A percentile compares a stretch with the other conserved stretches of the same genome.
Conservation (phyloP, 2,329 filamentous ascomycete genomes). For the Helicocarpus griseus region DNA sequence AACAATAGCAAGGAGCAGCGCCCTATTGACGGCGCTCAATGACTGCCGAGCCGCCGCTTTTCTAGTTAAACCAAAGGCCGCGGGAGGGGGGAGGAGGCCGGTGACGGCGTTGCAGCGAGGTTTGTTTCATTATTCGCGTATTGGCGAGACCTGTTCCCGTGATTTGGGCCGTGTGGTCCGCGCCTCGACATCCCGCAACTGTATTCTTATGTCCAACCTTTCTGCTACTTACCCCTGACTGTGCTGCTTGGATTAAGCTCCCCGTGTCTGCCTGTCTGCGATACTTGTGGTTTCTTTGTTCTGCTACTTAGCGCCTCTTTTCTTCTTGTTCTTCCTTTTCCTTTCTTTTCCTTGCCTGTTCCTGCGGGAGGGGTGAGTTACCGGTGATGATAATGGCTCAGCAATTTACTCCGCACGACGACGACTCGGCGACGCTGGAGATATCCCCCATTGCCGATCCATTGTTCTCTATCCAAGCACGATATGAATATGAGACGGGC, state of each 20-base stretch:
- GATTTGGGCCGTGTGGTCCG: no score
- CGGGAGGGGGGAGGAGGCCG: not conserved
- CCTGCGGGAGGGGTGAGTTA: not conserved
- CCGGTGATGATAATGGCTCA: no score
- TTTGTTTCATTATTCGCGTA: no score
- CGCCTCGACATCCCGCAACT: no score
- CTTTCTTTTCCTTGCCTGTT: not conserved
- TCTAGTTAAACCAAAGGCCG: not conserved
- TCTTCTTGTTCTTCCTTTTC: not conserved
- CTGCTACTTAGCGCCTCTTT: not conserved
- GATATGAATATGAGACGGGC: slow-evolving; percentile 77
- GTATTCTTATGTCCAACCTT: not conserved
- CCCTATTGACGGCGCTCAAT: not conserved
- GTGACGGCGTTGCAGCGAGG: not conserved
- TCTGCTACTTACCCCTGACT: not conserved
- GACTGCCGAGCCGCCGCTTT: no score
- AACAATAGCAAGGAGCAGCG: not conserved
- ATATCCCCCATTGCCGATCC: slow-evolving; percentile 20
- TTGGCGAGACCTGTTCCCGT: no score
- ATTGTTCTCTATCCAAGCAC: slow-evolving; percentile 47
- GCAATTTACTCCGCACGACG: slow-evolving; percentile 9
- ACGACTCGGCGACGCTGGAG: slow-evolving; percentile 18
- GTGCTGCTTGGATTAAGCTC: not conserved
- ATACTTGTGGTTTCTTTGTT: not conserved
- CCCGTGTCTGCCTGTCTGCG: not conserved